Evolutionary conservation across 208 protist species (phyloP).

Genomic region (Blastocrithidia nonstop): DNA sequence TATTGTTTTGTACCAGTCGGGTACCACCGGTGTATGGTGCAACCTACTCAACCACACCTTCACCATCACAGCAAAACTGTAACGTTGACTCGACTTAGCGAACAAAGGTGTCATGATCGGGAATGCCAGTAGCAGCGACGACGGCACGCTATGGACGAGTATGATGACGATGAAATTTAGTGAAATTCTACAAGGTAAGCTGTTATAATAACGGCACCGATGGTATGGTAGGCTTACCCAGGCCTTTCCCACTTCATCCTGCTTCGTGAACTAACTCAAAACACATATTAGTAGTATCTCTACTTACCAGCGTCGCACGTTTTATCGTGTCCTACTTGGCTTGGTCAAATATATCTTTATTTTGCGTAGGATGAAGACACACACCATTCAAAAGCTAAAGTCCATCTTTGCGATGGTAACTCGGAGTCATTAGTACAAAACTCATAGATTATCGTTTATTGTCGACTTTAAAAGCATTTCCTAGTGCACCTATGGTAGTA

Average conservation of each 20-base stretch:
- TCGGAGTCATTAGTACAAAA: constrained; percentile 63
- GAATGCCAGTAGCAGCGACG: constrained; percentile 63
- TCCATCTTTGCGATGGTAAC: constrained; percentile 61
- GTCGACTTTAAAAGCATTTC: constrained; percentile 64
- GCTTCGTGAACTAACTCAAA: constrained; percentile 85
- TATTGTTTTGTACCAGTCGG: constrained; percentile 57
- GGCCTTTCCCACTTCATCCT: constrained; percentile 59
- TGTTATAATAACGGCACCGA: constrained; percentile 29
- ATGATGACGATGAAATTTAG: constrained; percentile 34
- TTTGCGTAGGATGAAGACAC: constrained; percentile 46
- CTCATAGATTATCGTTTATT: constrained; percentile 81
- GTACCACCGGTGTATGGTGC: constrained; percentile 65
- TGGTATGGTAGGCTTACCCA: constrained; percentile 46
- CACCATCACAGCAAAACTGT: constrained; percentile 18
- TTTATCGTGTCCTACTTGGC: constrained; percentile 46
- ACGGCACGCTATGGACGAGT: constrained; percentile 59
- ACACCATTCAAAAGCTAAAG: constrained; percentile 66
- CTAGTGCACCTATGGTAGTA: constrained; percentile 42
- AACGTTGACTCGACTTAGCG: constrained; percentile 37
- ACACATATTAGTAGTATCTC: constrained; percentile 67
- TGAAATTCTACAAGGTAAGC: constrained; percentile 51
- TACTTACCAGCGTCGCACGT: constrained; percentile 19
- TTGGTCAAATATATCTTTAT: constrained; percentile 42
- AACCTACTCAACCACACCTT: constrained; percentile 4
- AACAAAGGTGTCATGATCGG: constrained; percentile 56